phyloP scores from a whole-genome alignment of 495 filamentous ascomycete species.

The Jackrogersella multiformis region DNA sequence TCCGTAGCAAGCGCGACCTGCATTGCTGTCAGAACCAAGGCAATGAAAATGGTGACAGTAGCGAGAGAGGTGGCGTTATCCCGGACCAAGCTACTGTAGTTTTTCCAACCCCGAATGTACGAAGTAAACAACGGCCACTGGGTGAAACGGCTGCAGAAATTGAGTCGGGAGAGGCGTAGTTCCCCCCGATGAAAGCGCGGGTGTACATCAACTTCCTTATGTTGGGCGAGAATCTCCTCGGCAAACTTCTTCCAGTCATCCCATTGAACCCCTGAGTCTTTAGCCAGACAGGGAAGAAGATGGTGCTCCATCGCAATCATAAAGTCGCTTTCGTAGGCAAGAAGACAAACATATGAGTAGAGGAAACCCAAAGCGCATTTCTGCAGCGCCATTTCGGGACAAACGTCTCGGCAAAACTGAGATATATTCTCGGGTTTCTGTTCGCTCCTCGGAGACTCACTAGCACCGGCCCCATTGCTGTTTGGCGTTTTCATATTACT shows the following conservation, averaged over 20 bases:
- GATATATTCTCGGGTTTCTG: too few species aligned
- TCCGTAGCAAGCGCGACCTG: not conserved
- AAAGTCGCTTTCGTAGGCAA: not conserved
- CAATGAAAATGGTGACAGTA: not conserved
- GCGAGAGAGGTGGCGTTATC: not conserved
- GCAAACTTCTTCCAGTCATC: not conserved
- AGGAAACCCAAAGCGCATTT: not conserved
- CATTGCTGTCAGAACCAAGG: not conserved
- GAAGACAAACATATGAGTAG: not conserved
- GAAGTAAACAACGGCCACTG: not conserved
- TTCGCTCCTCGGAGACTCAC: too few species aligned
- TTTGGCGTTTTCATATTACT: too few species aligned
- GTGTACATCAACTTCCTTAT: not conserved
- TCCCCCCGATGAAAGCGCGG: not conserved
- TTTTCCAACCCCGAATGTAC: not conserved
- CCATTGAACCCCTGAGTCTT: not conserved
- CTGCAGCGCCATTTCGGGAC: not conserved
- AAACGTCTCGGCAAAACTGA: too few species aligned
- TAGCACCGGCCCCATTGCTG: too few species aligned
- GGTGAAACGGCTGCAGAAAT: not conserved
- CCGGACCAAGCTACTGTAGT: not conserved
- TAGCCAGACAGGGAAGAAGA: not conserved
- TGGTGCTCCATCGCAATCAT: not conserved
- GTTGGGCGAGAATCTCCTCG: not conserved
- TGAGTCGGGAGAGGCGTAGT: not conserved